Base-by-base conservation (phyloP, 2,329 filamentous ascomycete species). In the Diplodia scrobiculata region DNA sequence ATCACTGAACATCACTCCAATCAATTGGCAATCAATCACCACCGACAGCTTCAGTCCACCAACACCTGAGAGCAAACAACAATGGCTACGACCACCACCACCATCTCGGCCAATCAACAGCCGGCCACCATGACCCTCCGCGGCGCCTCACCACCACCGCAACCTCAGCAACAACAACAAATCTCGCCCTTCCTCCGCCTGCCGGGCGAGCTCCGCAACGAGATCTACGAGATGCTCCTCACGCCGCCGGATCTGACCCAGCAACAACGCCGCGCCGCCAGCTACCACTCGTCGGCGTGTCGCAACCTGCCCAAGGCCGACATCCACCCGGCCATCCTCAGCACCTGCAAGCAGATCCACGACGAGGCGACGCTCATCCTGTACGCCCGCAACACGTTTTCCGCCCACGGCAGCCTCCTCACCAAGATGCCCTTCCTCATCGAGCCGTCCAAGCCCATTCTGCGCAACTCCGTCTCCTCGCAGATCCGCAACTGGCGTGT, bases 131-230 rank as follows among this genome's bases (percentile, higher is more conserved):
- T 66, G 29, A 62, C 55, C 17, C 65, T 66, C 27, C 64, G 47
- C 7, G 64, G 29, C 64, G 64, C 47, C 34, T 34, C 64, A 47
- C 47, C 38, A 45, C 47, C 55, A 68, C 66, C 60, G 38, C 71
- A 68, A 27, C 67, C 67, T 17, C 74, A 69, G 48, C 54, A 65
- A 25, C 58, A 68, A n/a, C 29, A 48, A 25, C 45, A 62, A n/a
- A 36, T 47, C 11, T 66, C 63, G 5, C 64, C 69, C 13, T 70
- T 82, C 65, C 79, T 82, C 74, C 73, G 69, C 17, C 80, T 90
- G 1, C 83, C 89, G 27, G 80, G 81, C 2, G 87, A 90, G 70
- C 80, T 90, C 3, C 82, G 83, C 45, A 84, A 88, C 65, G 82
- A 89, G 71, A 84, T 90, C 36, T 84, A 82, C 73, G 68, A 71